Evolutionary conservation across 495 filamentous ascomycete species (phyloP), one percentile per base, ranked within the genome.

Genomic region (Neurospora africana): DNA sequence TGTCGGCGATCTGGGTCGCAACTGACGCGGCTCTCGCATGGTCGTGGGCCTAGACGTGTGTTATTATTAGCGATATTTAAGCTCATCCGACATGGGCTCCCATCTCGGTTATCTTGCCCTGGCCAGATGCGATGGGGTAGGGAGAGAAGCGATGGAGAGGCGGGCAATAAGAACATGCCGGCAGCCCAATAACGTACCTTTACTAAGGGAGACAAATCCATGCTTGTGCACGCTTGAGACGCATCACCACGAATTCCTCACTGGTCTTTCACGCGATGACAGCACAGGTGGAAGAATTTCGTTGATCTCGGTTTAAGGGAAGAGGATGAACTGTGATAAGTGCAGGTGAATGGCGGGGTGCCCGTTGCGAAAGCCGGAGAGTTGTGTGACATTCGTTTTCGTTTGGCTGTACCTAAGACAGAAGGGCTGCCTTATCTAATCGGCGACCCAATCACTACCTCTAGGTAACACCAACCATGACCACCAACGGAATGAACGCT

Each of bases 21-120:
- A 89, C 77, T 70, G 88, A 89, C n/a, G 92, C 90, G 68, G 94
- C 94, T 74, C 88, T 87, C 35, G 93, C 95, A 81, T 98, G 94
- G 72, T 92, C 90, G 81, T 98, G 93, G 74, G 94, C 95, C 91
- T 95, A 71, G 74, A n/a, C 4, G 5, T 47, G 36, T 58, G 21
- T 17, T n/a, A 13, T 21, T n/a, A 13, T 69, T 27, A 68, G 65
- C 61, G 30, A 69, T 11, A 40, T 39, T 40, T 27, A 70, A 72
- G 68, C 21, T 30, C 19, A 21, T 40, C 68, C 27, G 4, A 30
- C 53, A 30, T 33, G 2, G 53, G 19, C 5, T 65, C 35, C 53
- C 53, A 65, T 65, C 27, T 65, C 53, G 53, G 53, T 65, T 65
- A 65, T 65, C 53, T 65, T 65, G 53, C 13, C 23, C 23, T 35